A percentile compares a stretch with the other conserved stretches of the same genome.
These are phyloP conservation scores for Chlorophyllum brunneum DNA, from an alignment of 768 basidiomycete genomes.

Conservation along the genomic window DNA sequence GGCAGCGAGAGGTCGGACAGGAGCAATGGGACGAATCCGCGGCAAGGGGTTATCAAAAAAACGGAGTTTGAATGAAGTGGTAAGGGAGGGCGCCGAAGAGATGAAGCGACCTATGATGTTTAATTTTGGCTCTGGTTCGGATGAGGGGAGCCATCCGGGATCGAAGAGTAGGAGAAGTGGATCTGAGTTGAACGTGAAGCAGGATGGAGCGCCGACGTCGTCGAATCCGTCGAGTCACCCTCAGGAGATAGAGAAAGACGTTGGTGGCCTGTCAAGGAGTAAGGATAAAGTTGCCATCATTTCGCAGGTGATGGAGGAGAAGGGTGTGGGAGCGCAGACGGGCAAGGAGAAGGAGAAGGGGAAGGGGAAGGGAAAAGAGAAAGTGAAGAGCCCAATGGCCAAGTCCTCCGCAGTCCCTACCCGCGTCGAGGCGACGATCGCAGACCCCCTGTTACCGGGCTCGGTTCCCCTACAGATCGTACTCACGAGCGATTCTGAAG, in stretches of 20 bases:
- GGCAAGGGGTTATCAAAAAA: background rate
- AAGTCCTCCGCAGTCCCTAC: background rate
- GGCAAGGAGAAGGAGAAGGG: conserved; percentile 7
- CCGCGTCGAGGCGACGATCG: conserved; percentile 4
- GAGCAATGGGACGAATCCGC: background rate
- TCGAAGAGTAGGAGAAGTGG: conserved; percentile 9
- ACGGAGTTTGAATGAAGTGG: conserved; percentile 4
- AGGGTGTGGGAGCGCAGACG: conserved; percentile 2
- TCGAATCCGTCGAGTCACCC: background rate
- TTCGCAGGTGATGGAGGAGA: conserved; percentile 1
- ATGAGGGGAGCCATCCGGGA: no score
- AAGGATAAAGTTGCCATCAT: background rate
- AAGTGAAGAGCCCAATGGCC: conserved; percentile 1
- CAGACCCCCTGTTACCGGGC: conserved; percentile 5
- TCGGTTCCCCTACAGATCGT: conserved; percentile 4
- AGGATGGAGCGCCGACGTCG: no score
- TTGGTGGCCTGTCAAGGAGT: background rate
- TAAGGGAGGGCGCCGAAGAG: conserved; percentile 1
- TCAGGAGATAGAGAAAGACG: background rate
- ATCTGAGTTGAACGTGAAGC: background rate
- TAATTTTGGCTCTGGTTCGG: conserved; percentile 8
- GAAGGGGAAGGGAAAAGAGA: conserved; percentile 13
- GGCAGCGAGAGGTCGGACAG: background rate
- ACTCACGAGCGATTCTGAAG: conserved; percentile 7
- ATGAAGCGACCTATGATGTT: conserved; percentile 4